These are phyloP conservation scores for Hemileia vastatrix DNA, from an alignment of 1,284 basidiomycete genomes.

Conservation along the genomic window DNA sequence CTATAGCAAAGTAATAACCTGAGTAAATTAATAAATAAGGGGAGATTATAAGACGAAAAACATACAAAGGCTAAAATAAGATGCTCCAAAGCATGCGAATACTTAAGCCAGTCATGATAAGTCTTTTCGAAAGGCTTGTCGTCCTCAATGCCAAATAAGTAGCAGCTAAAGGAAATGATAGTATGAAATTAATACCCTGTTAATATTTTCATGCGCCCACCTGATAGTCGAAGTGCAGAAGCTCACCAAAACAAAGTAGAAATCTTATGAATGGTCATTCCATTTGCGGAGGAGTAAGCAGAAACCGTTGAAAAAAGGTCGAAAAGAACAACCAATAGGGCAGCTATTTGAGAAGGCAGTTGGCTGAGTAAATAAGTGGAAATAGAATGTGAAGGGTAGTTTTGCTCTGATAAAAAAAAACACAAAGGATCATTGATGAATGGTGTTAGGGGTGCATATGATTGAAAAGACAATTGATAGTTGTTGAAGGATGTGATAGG, in stretches of 20 bases:
- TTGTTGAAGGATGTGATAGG: no score
- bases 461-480: no score
- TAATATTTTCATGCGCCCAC: no score
- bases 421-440: background rate
- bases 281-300: slow-evolving; percentile 10
- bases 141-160: slow-evolving; percentile 15
- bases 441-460: no score
- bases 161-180: slow-evolving; percentile 1
- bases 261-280: slow-evolving; percentile 21
- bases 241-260: slow-evolving; percentile 17
- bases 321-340: slow-evolving; percentile 2
- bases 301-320: slow-evolving; percentile 18
- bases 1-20: slow-evolving; percentile 14
- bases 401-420: background rate
- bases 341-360: background rate
- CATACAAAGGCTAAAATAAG: slow-evolving; percentile 16
- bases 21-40: background rate
- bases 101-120: slow-evolving; percentile 12
- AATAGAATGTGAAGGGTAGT: slow-evolving; percentile 11
- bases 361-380: slow-evolving; percentile 3
- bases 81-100: slow-evolving; percentile 19
- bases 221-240: no score
- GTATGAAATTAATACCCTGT: no score
- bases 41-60: background rate
- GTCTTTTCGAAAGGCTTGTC: slow-evolving; percentile 16